phyloP scores from a whole-genome alignment of 257 asterid genomes.

The Nicotiana otophora region DNA sequence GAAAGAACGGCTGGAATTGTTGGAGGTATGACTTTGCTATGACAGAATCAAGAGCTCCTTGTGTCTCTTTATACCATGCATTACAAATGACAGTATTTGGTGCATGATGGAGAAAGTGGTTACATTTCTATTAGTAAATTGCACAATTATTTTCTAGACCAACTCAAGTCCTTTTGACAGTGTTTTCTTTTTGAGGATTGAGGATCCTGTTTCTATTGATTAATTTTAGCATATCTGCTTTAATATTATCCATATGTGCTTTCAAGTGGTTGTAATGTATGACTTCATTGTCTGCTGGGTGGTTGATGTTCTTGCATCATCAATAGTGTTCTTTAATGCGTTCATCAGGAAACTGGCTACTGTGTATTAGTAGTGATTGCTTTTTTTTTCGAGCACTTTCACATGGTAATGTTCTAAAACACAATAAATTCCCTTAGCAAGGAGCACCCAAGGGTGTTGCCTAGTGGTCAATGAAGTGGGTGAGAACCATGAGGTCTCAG shows the following conservation, averaged over 20 bases:
- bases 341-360: not conserved
- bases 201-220: not conserved
- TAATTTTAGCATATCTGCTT: not conserved
- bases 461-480: too few relatives aligned
- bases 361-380: not conserved
- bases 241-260: not conserved
- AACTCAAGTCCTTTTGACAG: not conserved
- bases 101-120: not conserved
- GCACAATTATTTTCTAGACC: not conserved
- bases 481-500: too few relatives aligned
- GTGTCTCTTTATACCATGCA: not conserved
- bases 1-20: conserved; percentile 76
- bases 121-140: not conserved
- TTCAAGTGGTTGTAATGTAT: conserved; percentile 1
- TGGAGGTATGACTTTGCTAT: conserved; percentile 56
- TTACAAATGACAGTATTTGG: not conserved
- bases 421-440: not conserved
- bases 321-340: not conserved
- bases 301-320: not conserved
- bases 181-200: not conserved
- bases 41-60: not conserved
- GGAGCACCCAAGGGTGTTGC: too few relatives aligned
- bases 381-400: not conserved
- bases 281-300: not conserved
- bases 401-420: not conserved